phyloP scores from a whole-genome alignment of 2,329 filamentous ascomycete genomes.

The Pestalotiopsis sp. region DNA sequence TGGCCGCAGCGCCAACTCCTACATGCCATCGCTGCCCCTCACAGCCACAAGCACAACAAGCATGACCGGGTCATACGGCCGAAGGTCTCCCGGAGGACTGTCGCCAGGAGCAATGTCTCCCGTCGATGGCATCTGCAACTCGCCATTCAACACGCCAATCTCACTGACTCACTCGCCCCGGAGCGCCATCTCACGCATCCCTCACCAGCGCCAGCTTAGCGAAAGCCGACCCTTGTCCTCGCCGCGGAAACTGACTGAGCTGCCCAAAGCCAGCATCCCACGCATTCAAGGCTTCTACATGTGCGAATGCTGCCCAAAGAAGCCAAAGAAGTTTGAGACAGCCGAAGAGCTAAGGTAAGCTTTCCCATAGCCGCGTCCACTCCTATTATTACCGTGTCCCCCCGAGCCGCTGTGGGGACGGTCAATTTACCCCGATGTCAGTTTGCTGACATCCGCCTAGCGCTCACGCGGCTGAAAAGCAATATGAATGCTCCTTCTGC shows the following conservation, averaged over 20 bases:
- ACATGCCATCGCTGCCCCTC: constrained; percentile 48
- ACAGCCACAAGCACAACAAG: constrained; percentile 45
- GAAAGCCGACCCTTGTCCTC: constrained; percentile 44
- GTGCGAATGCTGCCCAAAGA: constrained; percentile 96
- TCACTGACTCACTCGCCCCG: constrained; percentile 54
- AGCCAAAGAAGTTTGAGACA: constrained; percentile 92
- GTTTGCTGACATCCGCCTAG: constrained; percentile 18
- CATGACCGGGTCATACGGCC: constrained; percentile 46
- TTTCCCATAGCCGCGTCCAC: not conserved
- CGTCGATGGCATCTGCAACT: constrained; percentile 42
- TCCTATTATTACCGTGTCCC: not conserved
- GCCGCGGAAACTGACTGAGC: constrained; percentile 53
- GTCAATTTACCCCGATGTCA: constrained; percentile 3
- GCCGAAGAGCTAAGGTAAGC: constrained; percentile 81
- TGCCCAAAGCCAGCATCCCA: constrained; percentile 47
- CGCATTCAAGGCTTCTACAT: constrained; percentile 61
- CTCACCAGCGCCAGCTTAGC: constrained; percentile 50
- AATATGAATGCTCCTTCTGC: constrained; percentile 92
- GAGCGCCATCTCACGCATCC: constrained; percentile 44
- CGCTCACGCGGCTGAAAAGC: constrained; percentile 89
- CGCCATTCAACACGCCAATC: constrained; percentile 51
- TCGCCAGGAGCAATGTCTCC: constrained; percentile 47
- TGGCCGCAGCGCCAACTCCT: constrained; percentile 50
- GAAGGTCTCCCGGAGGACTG: constrained; percentile 51
- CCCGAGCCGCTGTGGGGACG: not conserved